Base-by-base conservation (phyloP, 2,329 filamentous ascomycete species). In the Cladosporium halotolerans region DNA sequence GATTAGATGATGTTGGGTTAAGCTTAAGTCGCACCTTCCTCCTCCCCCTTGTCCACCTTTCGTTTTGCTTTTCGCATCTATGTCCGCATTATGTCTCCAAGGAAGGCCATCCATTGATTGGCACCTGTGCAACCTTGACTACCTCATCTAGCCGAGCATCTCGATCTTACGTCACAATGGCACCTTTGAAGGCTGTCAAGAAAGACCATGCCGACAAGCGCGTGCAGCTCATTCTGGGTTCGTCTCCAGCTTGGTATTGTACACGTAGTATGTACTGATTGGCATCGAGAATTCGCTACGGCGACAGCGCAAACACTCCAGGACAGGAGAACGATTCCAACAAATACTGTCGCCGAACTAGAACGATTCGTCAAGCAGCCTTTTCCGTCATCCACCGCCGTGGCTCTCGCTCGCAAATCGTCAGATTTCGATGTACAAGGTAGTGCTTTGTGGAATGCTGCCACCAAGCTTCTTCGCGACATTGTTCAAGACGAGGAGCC, bases 361-460 rank as follows among this genome's bases (percentile, higher is more conserved):
- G 48, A 51, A 18, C 4, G 31, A 2, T 48, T 64, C 13, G 51
- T 63, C 40, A 58, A 52, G 39, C 53, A 57, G 4, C 50, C 55
- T 1, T 57, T 61, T 10, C 54, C 60, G 2, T 52, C 57, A 10
- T 42, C 59, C 9, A 38, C 41, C 4, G 45, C 55, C 18, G 45
- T 45, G 14, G 23, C 47, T 9, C 47, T 58, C 8, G 59, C 63
- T 4, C 59, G 67, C 3, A 73, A 67, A 50, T 71, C 73, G 40
- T 67, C 70, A 19, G 74, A 79, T 4, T 69, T 88, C 3, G 83
- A 87, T 56, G 66, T 60, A 4, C 60, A 73, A 6, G 86, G 80
- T 52, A 77, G 79, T 0, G 71, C 73, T 19, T 69, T 89, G 7
- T 89, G 85, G 86, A 89, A 89, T 58, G 64, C 78, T 5, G 82